Conservation (phyloP, 1,284 basidiomycete species). For the Fomes fomentarius region DNA sequence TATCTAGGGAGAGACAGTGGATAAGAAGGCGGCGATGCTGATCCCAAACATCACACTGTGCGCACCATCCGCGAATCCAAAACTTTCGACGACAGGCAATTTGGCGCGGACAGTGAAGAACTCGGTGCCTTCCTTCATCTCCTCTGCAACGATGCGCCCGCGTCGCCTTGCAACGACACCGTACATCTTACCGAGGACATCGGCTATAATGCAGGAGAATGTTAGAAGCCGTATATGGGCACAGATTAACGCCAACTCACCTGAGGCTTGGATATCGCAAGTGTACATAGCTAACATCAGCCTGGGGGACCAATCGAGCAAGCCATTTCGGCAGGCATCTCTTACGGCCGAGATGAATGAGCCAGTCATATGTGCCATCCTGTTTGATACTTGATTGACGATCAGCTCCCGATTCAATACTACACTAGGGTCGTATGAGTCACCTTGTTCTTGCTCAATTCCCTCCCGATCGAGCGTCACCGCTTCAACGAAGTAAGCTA, state of each 20-base stretch:
- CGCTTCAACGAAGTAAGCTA: conserved; percentile 90
- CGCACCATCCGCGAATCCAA: conserved; percentile 95
- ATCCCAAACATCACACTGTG: not conserved
- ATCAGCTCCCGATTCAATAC: not conserved
- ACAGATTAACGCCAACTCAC: conserved; percentile 52
- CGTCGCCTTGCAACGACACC: conserved; percentile 91
- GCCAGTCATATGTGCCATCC: conserved; percentile 74
- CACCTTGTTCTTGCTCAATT: conserved; percentile 67
- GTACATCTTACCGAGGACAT: conserved; percentile 98
- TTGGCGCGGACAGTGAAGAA: conserved; percentile 93
- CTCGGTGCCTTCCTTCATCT: conserved; percentile 98
- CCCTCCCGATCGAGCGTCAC: conserved; percentile 66
- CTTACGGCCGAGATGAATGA: conserved; percentile 88
- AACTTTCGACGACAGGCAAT: conserved; percentile 96
- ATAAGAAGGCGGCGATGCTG: conserved; percentile 1
- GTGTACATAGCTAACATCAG: conserved; percentile 99
- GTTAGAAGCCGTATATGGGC: not conserved
- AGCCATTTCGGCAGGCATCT: conserved; percentile 86
- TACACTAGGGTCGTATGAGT: no score
- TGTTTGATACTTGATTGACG: conserved; percentile 26
- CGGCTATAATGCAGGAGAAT: conserved; percentile 57
- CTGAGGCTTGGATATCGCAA: conserved; percentile 98
- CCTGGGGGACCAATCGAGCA: conserved; percentile 97
- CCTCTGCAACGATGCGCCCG: conserved; percentile 93
- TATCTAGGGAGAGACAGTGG: conserved; percentile 58